A percentile compares a stretch with the other conserved stretches of the same genome.
Conservation (phyloP, 2,329 filamentous ascomycete genomes). For the Elsinoe necatrix region DNA sequence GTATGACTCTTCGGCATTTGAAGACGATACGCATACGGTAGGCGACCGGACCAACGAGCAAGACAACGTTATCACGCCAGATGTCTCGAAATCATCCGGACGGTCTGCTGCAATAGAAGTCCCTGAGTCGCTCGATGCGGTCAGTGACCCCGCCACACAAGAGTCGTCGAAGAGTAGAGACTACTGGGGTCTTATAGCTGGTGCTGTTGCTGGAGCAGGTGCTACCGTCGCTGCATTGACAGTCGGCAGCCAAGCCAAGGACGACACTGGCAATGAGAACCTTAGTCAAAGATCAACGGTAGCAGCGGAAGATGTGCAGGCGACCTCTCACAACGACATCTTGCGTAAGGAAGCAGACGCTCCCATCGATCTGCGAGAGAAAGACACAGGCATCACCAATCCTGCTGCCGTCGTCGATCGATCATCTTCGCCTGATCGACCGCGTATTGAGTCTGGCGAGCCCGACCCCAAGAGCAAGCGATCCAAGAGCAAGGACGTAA, state of each 20-base stretch:
- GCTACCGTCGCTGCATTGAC: slow-evolving; percentile 6
- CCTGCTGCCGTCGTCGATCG: neutral
- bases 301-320: too few species aligned
- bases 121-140: neutral
- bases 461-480: neutral
- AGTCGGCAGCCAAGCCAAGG: neutral
- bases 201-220: slow-evolving; percentile 10
- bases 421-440: neutral
- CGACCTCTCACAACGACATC: too few species aligned
- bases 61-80: neutral
- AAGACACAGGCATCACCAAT: neutral
- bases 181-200: slow-evolving; percentile 7
- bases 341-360: too few species aligned
- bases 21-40: neutral
- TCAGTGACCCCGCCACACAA: neutral
- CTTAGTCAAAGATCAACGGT: neutral
- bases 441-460: neutral
- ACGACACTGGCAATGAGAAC: neutral
- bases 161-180: neutral
- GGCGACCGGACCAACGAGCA: neutral
- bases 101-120: too few species aligned
- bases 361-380: neutral
- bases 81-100: too few species aligned
- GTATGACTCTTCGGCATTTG: neutral
- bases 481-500: slow-evolving; percentile 11